A percentile compares a stretch with the other conserved stretches of the same genome.
Evolutionary conservation across 495 filamentous ascomycete genomes (phyloP).

Genomic region (Neurospora hispaniola): DNA sequence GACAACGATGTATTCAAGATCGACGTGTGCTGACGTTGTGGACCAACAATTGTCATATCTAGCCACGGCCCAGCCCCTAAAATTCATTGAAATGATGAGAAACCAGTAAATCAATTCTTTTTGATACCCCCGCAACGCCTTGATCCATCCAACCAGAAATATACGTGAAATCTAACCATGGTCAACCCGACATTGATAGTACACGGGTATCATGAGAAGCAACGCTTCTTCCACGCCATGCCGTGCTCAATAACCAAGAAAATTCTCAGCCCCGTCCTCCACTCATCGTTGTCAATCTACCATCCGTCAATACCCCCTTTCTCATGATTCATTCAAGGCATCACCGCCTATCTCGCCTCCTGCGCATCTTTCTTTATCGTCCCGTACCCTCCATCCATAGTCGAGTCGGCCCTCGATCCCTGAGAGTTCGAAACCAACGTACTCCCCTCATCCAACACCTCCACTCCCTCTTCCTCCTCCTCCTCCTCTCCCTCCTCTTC

Average conservation of each 20-base stretch:
- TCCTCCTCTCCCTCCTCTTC: slow-evolving; percentile 22
- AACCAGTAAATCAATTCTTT: neutral
- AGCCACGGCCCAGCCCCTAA: neutral
- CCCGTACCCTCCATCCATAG: neutral
- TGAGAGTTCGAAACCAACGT: neutral
- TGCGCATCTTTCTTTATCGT: neutral
- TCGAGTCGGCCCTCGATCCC: neutral
- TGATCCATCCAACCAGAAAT: neutral
- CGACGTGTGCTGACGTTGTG: neutral
- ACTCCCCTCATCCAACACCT: neutral
- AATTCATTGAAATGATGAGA: neutral
- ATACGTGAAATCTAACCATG: neutral
- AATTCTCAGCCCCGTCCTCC: neutral
- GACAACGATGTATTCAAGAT: neutral
- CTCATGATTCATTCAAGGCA: neutral
- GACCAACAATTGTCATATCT: neutral
- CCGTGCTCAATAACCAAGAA: neutral
- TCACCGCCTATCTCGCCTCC: neutral
- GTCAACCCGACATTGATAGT: neutral
- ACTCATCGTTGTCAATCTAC: neutral
- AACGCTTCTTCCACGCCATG: neutral
- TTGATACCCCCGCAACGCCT: neutral
- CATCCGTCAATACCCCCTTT: neutral
- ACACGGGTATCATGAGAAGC: neutral
- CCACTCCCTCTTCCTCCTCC: slow-evolving; percentile 1